Conservation (phyloP, 192 early-diverging fungal genomes). For the Chytriomyces hyalinus region DNA sequence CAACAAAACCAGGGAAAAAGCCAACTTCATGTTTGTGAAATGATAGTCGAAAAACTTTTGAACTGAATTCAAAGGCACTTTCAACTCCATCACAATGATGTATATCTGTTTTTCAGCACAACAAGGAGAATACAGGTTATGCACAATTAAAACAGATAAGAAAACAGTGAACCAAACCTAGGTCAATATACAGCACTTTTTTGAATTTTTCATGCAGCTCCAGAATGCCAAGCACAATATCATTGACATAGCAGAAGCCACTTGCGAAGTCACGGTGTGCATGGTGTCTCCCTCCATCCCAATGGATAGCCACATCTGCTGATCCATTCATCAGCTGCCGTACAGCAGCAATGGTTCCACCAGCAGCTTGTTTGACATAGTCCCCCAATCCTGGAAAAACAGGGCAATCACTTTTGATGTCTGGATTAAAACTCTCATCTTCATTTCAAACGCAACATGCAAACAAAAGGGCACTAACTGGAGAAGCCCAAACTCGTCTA, state of each 20-base stretch:
- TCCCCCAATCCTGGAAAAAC: conserved; percentile 36
- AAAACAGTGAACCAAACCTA: conserved; percentile 39
- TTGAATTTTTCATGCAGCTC: conserved; percentile 55
- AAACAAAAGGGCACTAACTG: conserved; percentile 21
- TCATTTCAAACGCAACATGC: too few species aligned
- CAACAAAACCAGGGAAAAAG: conserved; percentile 49
- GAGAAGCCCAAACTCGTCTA: conserved; percentile 43
- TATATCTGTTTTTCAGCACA: conserved; percentile 65
- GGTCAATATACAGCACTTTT: conserved; percentile 56
- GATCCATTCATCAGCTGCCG: conserved; percentile 63
- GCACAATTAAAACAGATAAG: conserved; percentile 31
- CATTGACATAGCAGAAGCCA: conserved; percentile 95
- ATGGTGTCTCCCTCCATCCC: conserved; percentile 81
- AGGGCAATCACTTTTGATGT: conserved; percentile 41
- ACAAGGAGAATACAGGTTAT: neutral
- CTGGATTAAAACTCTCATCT: neutral
- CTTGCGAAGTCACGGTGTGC: conserved; percentile 84
- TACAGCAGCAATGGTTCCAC: conserved; percentile 57
- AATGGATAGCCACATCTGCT: conserved; percentile 79
- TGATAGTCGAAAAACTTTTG: conserved; percentile 44
- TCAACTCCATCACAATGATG: conserved; percentile 88
- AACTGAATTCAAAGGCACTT: conserved; percentile 39
- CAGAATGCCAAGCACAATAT: conserved; percentile 86
- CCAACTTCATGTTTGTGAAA: conserved; percentile 42
- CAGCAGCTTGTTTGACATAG: conserved; percentile 33